Base-by-base conservation (phyloP, 306 rosid species). In the Cicer chorassanicum region DNA sequence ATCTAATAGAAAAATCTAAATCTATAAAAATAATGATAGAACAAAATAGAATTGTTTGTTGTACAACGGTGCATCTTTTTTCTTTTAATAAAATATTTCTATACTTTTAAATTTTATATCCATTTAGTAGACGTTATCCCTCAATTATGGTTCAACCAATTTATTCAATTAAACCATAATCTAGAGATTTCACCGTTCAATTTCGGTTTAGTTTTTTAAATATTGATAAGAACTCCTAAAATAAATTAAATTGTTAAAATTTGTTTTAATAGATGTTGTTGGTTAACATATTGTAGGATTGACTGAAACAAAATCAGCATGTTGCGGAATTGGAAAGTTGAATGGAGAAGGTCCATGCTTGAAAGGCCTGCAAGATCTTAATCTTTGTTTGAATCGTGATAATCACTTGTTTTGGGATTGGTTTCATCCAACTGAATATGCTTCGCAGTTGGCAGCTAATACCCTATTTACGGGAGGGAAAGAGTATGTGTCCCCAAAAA, bases 351-450 rank as follows among this genome's bases (percentile, higher is more conserved):
- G 6, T 5, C 74, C 76, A 72, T 88, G 92, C 61, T 2, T 45
- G 0, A 49, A 49, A 38, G 2, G 45, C 6, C 2, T 9, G 51
- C 88, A 1, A 13, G 34, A 4, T 4, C 34, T 29, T 29, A 29
- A 0, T 4, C n/a, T 84, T 6, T 90, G 96, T 8, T 0, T 0
- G 1, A 48, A 81, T 16, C 85, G 89, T 4, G 12, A 4, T 0
- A 53, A 15, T 29, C 4, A 62, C 60, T 68, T 90, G 55, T 90
- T 90, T 51, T 86, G 96, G 96, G 92, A 90, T 81, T 70, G 68
- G 81, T 82, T 67, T 69, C 92, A 88, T 83, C 90, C 92, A 2
- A 82, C 89, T 1, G 67, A 86, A 51, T 10, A 1, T 2, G 86
- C 78, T 59, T 63, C 87, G 0, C 0, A 3, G 12, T 12, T 81